Conservation (phyloP, 1,284 basidiomycete genomes). For the Anthracocystis panici-leucophaei region DNA sequence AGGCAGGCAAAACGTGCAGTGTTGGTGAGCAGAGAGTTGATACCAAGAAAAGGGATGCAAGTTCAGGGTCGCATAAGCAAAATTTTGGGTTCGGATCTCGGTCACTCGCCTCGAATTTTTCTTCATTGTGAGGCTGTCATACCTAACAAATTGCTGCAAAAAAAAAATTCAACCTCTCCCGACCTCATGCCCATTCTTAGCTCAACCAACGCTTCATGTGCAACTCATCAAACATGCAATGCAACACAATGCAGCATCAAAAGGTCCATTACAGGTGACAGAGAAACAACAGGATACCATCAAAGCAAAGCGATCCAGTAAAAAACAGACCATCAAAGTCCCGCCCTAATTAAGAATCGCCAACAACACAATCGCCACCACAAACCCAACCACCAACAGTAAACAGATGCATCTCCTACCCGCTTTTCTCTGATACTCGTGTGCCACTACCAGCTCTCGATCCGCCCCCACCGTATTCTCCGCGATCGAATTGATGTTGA, state of each 20-base stretch:
- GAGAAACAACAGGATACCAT: constrained; percentile 6
- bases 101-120: background rate
- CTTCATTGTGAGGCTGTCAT: background rate
- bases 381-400: constrained; percentile 86
- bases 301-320: background rate
- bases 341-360: constrained; percentile 71
- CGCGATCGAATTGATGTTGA: constrained; percentile 88
- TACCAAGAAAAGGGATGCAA: background rate
- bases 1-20: background rate
- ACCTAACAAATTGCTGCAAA: background rate
- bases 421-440: constrained; percentile 94
- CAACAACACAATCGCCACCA: constrained; percentile 87
- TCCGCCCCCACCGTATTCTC: constrained; percentile 86
- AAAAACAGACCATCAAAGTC: background rate
- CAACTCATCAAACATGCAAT: background rate
- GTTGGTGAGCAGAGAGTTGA: background rate
- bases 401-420: constrained; percentile 89
- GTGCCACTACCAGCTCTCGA: constrained; percentile 87
- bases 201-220: background rate
- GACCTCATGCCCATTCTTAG: background rate
- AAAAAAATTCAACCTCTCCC: background rate
- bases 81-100: constrained; percentile 42
- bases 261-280: constrained; percentile 25
- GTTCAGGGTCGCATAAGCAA: constrained; percentile 13
- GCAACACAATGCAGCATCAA: background rate